Evolutionary conservation across 768 basidiomycete species (phyloP).

Genomic region (Cystobasidium tubakii): DNA sequence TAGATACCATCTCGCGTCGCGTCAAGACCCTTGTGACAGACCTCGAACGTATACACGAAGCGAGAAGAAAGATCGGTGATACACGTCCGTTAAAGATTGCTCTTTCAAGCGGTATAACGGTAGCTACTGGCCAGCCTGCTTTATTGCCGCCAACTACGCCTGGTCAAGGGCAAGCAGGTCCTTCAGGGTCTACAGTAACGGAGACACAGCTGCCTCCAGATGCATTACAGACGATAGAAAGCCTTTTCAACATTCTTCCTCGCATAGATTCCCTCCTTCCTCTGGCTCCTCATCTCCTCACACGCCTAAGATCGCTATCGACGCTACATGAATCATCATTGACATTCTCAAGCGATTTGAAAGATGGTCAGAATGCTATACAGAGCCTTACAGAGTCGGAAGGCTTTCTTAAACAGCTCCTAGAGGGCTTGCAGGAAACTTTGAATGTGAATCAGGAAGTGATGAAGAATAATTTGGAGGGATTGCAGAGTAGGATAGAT

Average conservation of each 20-base stretch:
- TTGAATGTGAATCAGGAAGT: constrained; percentile 65
- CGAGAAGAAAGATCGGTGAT: constrained; percentile 47
- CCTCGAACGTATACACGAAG: constrained; percentile 67
- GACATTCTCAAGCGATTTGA: constrained; percentile 65
- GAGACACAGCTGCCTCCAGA: constrained; percentile 44
- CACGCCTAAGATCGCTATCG: constrained; percentile 77
- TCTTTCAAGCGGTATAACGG: constrained; percentile 43
- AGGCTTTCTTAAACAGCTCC: constrained; percentile 59
- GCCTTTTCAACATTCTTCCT: constrained; percentile 51
- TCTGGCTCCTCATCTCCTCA: constrained; percentile 67
- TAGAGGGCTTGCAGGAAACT: constrained; percentile 68
- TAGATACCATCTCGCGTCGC: constrained; percentile 88
- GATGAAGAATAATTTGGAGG: constrained; percentile 66
- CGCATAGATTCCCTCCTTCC: constrained; percentile 53
- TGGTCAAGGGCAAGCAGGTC: not conserved
- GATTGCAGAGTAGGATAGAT: constrained; percentile 54
- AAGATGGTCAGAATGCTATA: constrained; percentile 46
- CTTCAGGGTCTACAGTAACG: not conserved
- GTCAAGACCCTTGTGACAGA: constrained; percentile 88
- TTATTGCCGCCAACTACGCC: not conserved
- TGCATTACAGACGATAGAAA: constrained; percentile 48
- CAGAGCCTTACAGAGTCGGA: constrained; percentile 64
- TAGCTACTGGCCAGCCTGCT: constrained; percentile 32
- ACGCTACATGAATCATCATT: constrained; percentile 73
- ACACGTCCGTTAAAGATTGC: constrained; percentile 44